Evolutionary conservation across 495 filamentous ascomycete genomes (phyloP).

Genomic region (Haplographium delicatum): DNA sequence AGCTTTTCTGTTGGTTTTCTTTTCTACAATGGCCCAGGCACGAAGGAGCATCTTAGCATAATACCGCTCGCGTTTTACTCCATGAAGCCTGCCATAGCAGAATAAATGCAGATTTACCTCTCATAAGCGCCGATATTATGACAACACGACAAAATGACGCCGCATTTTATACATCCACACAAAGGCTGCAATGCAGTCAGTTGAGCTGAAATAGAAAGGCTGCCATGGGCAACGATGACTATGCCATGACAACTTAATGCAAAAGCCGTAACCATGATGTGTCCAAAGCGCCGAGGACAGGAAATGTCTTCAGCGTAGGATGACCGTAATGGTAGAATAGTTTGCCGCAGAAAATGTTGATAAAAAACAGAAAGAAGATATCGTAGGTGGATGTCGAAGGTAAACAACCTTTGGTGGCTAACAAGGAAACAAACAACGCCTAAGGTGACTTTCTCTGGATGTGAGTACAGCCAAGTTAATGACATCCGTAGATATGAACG

Average conservation of each 20-base stretch:
- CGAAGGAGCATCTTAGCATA: conserved; percentile 20
- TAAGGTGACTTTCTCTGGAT: conserved; percentile 31
- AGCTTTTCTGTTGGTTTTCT: conserved; percentile 11
- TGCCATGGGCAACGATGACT: conserved; percentile 12
- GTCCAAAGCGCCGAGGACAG: conserved; percentile 48
- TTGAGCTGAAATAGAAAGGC: conserved; percentile 15
- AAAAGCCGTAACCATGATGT: conserved; percentile 55
- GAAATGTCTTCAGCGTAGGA: conserved; percentile 52
- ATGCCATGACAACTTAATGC: conserved; percentile 28
- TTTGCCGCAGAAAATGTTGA: conserved; percentile 50
- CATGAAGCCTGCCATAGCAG: conserved; percentile 14
- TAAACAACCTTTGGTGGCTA: conserved; percentile 24
- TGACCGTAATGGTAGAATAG: conserved; percentile 51
- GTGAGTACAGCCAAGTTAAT: conserved; percentile 21
- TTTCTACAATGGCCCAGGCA: conserved; percentile 13
- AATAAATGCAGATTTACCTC: conserved; percentile 16
- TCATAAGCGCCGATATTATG: neutral
- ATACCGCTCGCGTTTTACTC: conserved; percentile 14
- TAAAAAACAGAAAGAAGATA: conserved; percentile 23
- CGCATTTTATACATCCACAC: conserved; percentile 14
- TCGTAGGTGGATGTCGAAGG: conserved; percentile 29
- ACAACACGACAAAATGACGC: conserved; percentile 10
- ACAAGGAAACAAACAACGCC: conserved; percentile 28
- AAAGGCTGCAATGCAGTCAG: conserved; percentile 15
- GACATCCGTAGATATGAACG: conserved; percentile 26